Percentiles rank a stretch among this genome's conserved stretches.
phyloP scores from a whole-genome alignment of 2,329 filamentous ascomycete genomes.

The Byssochlamys sp. region DNA sequence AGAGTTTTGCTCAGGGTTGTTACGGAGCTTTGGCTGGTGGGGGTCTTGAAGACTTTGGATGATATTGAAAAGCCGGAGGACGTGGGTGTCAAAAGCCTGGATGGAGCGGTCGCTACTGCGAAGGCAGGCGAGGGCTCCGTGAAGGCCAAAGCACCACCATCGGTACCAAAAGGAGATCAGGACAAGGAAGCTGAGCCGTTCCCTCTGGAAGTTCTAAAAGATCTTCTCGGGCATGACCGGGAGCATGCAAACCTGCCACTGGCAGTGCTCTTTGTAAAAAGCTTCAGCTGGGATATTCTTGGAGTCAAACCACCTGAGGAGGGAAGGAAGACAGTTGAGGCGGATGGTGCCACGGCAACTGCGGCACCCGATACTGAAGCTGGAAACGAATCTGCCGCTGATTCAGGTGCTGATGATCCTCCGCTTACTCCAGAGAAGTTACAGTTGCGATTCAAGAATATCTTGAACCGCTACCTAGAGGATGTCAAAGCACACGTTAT shows the following conservation, averaged over 20 bases:
- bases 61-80: constrained; percentile 58
- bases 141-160: constrained; percentile 55
- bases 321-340: constrained; percentile 72
- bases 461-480: constrained; percentile 80
- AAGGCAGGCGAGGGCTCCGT: constrained; percentile 47
- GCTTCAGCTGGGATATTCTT: constrained; percentile 89
- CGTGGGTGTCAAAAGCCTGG: constrained; percentile 45
- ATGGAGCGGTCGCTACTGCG: constrained; percentile 31
- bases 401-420: constrained; percentile 51
- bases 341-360: constrained; percentile 59
- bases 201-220: constrained; percentile 93
- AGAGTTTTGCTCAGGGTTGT: constrained; percentile 78
- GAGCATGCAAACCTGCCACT: constrained; percentile 86
- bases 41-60: constrained; percentile 71
- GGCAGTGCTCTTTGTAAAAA: constrained; percentile 89
- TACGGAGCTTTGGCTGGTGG: constrained; percentile 91
- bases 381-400: constrained; percentile 42
- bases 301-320: constrained; percentile 67
- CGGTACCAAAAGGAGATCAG: constrained; percentile 46
- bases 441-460: constrained; percentile 74
- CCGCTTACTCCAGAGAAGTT: constrained; percentile 68
- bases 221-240: constrained; percentile 83
- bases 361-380: constrained; percentile 41
- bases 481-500: constrained; percentile 82
- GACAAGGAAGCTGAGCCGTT: constrained; percentile 75